Conservation (phyloP, 1,139 yeast species). For the Debaryomyces udenii region DNA sequence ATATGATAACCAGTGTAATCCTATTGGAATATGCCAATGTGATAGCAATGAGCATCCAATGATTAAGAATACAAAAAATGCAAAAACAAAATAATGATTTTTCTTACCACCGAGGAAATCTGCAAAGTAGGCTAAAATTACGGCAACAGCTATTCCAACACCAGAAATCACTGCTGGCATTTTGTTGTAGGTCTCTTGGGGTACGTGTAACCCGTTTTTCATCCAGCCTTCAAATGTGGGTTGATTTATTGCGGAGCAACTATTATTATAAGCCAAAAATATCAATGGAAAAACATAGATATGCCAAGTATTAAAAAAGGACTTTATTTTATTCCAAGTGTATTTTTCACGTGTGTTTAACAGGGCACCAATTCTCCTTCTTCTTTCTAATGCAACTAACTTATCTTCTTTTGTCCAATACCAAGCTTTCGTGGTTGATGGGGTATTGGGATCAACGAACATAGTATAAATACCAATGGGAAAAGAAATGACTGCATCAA, state of each 20-base stretch:
- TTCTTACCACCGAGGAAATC: constrained; percentile 42
- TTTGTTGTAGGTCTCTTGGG: constrained; percentile 41
- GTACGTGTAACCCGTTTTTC: constrained; percentile 40
- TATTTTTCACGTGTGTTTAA: constrained; percentile 47
- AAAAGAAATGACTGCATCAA: constrained; percentile 54
- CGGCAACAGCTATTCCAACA: constrained; percentile 38
- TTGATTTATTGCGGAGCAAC: constrained; percentile 39
- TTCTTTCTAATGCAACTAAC: constrained; percentile 34
- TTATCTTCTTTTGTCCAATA: constrained; percentile 36
- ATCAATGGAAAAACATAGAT: constrained; percentile 43
- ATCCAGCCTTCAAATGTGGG: constrained; percentile 55
- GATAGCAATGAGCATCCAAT: constrained; percentile 47
- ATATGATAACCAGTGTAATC: constrained; percentile 53
- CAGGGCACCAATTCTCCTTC: constrained; percentile 42
- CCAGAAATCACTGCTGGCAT: constrained; percentile 48
- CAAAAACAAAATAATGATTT: constrained; percentile 34
- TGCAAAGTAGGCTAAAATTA: constrained; percentile 39
- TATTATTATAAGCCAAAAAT: constrained; percentile 49
- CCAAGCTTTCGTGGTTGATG: constrained; percentile 42
- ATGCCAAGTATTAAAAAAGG: constrained; percentile 47
- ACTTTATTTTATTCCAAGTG: constrained; percentile 38
- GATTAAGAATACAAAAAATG: constrained; percentile 34
- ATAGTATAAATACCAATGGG: constrained; percentile 50
- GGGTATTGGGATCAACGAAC: constrained; percentile 46
- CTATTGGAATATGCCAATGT: constrained; percentile 48